phyloP scores from a whole-genome alignment of 2,329 filamentous ascomycete genomes.

The Huntiella omanensis region DNA sequence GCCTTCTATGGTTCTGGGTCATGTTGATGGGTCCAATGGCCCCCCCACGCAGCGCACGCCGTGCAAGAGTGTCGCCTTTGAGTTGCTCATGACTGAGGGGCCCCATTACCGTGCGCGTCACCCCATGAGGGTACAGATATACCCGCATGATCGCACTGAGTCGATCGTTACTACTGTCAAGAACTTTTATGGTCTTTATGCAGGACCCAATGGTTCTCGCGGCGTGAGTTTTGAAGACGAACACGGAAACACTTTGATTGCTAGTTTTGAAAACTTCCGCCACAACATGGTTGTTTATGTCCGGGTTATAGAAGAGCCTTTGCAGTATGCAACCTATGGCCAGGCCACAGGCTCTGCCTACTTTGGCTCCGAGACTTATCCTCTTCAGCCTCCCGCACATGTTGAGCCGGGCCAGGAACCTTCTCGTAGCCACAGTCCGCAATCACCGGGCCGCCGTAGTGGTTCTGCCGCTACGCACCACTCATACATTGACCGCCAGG shows the following conservation, averaged over 20 bases:
- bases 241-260: conserved; percentile 76
- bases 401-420: conserved; percentile 31
- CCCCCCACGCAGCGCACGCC: conserved; percentile 4
- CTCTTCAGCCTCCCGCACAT: conserved; percentile 27
- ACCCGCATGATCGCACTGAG: conserved; percentile 86
- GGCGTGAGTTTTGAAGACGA: conserved; percentile 93
- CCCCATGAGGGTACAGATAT: conserved; percentile 80
- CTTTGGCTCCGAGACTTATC: conserved; percentile 34
- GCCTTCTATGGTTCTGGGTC: conserved; percentile 4
- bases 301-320: conserved; percentile 48
- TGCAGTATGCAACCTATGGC: conserved; percentile 9
- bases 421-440: conserved; percentile 57
- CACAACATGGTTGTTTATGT: conserved; percentile 91
- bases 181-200: conserved; percentile 96
- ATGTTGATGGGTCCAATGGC: conserved; percentile 2
- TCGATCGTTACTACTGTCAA: conserved; percentile 97
- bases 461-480: conserved; percentile 43
- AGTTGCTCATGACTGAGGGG: conserved; percentile 44
- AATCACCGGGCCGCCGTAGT: conserved; percentile 52
- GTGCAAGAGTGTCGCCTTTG: conserved; percentile 61
- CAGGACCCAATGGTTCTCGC: conserved; percentile 46
- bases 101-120: conserved; percentile 54
- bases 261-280: conserved; percentile 85
- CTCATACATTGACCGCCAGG: conserved; percentile 31
- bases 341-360: conserved; percentile 16